Evolutionary conservation across 1,284 basidiomycete genomes (phyloP).

Genomic region (Rhodotorula sp.): DNA sequence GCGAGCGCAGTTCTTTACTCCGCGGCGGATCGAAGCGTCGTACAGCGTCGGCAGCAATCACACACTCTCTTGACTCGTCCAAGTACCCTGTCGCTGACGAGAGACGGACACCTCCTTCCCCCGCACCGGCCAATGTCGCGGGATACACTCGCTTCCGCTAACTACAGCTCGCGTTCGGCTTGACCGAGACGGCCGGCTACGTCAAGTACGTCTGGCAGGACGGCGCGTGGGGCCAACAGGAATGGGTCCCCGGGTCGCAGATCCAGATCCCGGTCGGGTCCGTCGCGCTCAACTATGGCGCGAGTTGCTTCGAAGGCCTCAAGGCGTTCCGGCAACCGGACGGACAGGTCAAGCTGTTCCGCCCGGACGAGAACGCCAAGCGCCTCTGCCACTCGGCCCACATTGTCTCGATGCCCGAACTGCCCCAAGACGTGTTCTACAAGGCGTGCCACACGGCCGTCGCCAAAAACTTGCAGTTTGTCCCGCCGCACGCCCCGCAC

Average conservation of each 20-base stretch:
- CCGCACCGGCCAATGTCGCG: neutral
- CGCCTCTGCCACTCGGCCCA: slow-evolving; percentile 42
- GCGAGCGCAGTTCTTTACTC: too few relatives aligned
- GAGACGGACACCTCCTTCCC: too few relatives aligned
- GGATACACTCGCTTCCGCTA: too few relatives aligned
- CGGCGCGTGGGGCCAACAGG: slow-evolving; percentile 21
- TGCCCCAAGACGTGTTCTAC: slow-evolving; percentile 44
- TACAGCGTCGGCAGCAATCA: too few relatives aligned
- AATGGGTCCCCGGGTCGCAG: slow-evolving; percentile 43
- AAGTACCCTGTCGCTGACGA: too few relatives aligned
- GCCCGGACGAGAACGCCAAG: slow-evolving; percentile 47
- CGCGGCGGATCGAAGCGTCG: too few relatives aligned
- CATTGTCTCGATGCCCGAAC: slow-evolving; percentile 46
- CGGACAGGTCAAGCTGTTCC: slow-evolving; percentile 47
- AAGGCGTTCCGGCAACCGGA: slow-evolving; percentile 45
- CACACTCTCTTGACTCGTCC: too few relatives aligned
- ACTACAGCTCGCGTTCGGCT: slow-evolving; percentile 38
- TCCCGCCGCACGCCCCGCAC: slow-evolving; percentile 45
- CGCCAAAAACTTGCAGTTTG: slow-evolving; percentile 48
- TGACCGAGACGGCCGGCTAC: slow-evolving; percentile 40
- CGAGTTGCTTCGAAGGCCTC: slow-evolving; percentile 46
- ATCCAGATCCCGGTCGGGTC: slow-evolving; percentile 43
- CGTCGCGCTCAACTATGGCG: slow-evolving; percentile 48
- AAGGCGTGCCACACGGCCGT: slow-evolving; percentile 45
- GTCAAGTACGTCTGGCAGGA: slow-evolving; percentile 33